Evolutionary conservation across 257 asterid species (phyloP).

Genomic region (Parsonsia alboflavescens): DNA sequence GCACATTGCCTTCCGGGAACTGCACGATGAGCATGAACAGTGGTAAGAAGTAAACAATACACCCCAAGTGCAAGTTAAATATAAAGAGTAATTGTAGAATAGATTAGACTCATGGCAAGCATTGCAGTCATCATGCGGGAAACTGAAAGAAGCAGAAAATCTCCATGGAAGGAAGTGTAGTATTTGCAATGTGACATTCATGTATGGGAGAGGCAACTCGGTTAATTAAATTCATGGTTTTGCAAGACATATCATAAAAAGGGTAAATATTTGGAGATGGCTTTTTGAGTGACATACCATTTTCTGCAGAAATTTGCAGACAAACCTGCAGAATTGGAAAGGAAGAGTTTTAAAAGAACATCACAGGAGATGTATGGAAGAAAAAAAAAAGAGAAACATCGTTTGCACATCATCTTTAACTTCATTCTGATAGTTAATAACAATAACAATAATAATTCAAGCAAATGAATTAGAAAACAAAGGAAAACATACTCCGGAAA

Average conservation of each 20-base stretch:
- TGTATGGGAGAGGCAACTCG: too few relatives aligned
- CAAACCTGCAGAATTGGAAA: conserved; percentile 50
- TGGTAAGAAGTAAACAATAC: not conserved
- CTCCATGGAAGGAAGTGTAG: too few relatives aligned
- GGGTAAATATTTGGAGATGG: not conserved
- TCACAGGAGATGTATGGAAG: not conserved
- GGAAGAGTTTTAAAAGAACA: not conserved
- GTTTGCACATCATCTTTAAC: not conserved
- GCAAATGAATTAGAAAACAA: not conserved
- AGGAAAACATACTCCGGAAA: conserved; percentile 68
- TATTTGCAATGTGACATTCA: too few relatives aligned
- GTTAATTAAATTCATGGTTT: too few relatives aligned
- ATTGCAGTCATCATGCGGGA: too few relatives aligned
- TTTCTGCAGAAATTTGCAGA: conserved; percentile 68
- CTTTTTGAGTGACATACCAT: conserved; percentile 50
- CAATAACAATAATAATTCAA: not conserved
- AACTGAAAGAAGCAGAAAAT: too few relatives aligned
- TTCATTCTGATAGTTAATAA: not conserved
- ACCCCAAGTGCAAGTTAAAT: not conserved
- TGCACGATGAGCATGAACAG: conserved; percentile 24
- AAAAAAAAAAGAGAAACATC: conserved; percentile 5
- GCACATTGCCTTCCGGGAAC: conserved; percentile 88
- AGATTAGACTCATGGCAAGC: too few relatives aligned
- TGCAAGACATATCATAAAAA: too few relatives aligned
- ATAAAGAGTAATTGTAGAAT: not conserved